Evolutionary conservation across 352 stramenopile species (phyloP), one percentile per base, ranked within the genome.

Genomic region (Phytophthora constricta): DNA sequence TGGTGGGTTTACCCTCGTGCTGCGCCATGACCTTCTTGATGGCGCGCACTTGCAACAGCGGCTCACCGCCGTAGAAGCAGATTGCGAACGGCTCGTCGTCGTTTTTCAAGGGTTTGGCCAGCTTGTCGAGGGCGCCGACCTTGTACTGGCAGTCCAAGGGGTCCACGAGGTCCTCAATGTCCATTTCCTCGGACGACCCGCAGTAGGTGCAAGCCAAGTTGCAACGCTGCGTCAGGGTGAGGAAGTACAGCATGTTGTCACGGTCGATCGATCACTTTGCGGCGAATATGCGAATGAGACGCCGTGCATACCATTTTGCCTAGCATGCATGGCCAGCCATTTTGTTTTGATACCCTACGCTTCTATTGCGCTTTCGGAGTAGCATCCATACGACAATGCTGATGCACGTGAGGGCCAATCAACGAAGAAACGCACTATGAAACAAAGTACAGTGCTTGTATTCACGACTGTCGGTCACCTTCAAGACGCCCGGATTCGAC

Each of bases 21-120:
- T 77, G 71, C 31, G 71, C 56, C 25, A 80, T 54, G 20, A 80
- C 70, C 57, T 80, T 80, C 27, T 80, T 77, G 56, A 77, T 80
- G 43, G 63, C 54, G 23, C 72, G 68, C 4, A 65, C 33, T 23
- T 80, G 70, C 39, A 80, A 51, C 37, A 80, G 47, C 39, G 68
- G 72, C 28, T 80, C 72, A 31, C 72, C 72, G 31, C 68, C 68
- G 20, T 80, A 80, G 57, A 80, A 80, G 58, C 72, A 80, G 43
- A 80, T 80, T 7, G 41, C 59, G 17, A 80, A 48, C 22, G 70
- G 67, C 23, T 80, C 72, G 10, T 74, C 58, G 13, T 62, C 22
- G 14, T 68, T 39, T 4, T 49, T 65, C 5, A 69, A 51, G 3
- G 65, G 65, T 1, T 26, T 66, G 42, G 65, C 60, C 31, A 72